phyloP scores from a whole-genome alignment of 2,329 filamentous ascomycete genomes.

The Pseudocercospora crystallina region DNA sequence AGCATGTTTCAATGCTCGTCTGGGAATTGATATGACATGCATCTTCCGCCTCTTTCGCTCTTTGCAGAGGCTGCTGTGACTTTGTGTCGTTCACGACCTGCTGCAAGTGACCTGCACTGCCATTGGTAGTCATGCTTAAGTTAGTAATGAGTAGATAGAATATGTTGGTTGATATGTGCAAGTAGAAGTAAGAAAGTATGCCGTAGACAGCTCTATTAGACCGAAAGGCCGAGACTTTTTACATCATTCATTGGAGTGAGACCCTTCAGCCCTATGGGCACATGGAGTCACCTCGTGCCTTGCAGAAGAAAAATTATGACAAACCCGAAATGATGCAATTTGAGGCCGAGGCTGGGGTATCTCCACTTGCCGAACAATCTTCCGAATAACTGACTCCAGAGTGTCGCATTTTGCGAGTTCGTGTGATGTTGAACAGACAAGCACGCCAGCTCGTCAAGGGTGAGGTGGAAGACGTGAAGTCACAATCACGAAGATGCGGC shows the following conservation, averaged over 20 bases:
- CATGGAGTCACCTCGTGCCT: no score
- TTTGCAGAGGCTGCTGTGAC: slow-evolving; percentile 18
- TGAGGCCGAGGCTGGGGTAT: slow-evolving; percentile 12
- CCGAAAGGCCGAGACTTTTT: no score
- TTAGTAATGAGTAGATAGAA: no score
- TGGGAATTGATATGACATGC: slow-evolving; percentile 20
- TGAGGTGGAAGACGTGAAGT: no score
- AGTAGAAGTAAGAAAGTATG: no score
- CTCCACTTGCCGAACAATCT: slow-evolving; percentile 10
- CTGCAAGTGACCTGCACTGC: not conserved
- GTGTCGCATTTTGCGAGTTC: not conserved
- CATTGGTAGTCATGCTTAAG: slow-evolving; percentile 23
- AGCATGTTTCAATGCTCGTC: not conserved
- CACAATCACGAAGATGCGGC: slow-evolving; percentile 4
- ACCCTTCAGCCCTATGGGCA: no score
- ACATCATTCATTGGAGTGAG: no score
- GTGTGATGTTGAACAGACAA: not conserved
- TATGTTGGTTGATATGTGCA: no score
- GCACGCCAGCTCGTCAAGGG: not conserved
- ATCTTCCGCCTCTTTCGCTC: slow-evolving; percentile 39
- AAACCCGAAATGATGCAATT: slow-evolving; percentile 10
- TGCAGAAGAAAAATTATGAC: slow-evolving; percentile 2
- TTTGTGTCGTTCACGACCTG: not conserved
- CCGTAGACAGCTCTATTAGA: no score
- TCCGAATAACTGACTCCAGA: no score